phyloP scores from a whole-genome alignment of 2,329 filamentous ascomycete species.

The Colletotrichum chlorophyti region DNA sequence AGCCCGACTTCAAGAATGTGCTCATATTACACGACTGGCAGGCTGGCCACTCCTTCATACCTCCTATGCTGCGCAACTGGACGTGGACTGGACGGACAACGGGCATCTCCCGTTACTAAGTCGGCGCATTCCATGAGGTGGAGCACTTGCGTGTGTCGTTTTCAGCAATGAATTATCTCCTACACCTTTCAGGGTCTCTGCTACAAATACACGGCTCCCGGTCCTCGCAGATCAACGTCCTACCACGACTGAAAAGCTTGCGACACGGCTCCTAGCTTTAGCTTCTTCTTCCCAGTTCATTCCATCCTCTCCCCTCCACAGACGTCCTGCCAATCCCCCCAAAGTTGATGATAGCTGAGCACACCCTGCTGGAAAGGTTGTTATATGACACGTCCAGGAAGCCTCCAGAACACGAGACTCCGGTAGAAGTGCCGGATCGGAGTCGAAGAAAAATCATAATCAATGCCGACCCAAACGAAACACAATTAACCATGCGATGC shows the following conservation, averaged over 20 bases:
- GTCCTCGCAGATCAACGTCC: background rate
- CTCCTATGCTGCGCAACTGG: background rate
- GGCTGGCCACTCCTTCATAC: background rate
- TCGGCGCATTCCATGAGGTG: slow-evolving; percentile 13
- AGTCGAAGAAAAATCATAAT: slow-evolving; percentile 2
- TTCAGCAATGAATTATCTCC: slow-evolving; percentile 22
- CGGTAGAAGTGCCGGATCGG: background rate
- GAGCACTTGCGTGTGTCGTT: background rate
- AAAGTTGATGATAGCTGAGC: background rate
- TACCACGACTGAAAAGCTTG: background rate
- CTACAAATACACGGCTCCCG: slow-evolving; percentile 23
- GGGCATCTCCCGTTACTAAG: background rate
- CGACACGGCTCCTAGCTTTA: background rate
- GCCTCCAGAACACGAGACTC: background rate
- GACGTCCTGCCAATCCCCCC: background rate
- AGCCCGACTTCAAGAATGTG: too few species aligned
- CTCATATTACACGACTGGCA: background rate
- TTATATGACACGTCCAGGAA: background rate
- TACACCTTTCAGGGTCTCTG: slow-evolving; percentile 7
- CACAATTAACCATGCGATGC: slow-evolving; percentile 26
- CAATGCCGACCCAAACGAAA: slow-evolving; percentile 17
- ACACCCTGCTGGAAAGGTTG: background rate
- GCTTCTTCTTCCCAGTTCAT: background rate
- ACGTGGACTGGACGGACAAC: too few species aligned
- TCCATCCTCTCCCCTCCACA: background rate